Evolutionary conservation across 2,329 filamentous ascomycete species (phyloP).

Genomic region (Tolypocladium guangdongense): DNA sequence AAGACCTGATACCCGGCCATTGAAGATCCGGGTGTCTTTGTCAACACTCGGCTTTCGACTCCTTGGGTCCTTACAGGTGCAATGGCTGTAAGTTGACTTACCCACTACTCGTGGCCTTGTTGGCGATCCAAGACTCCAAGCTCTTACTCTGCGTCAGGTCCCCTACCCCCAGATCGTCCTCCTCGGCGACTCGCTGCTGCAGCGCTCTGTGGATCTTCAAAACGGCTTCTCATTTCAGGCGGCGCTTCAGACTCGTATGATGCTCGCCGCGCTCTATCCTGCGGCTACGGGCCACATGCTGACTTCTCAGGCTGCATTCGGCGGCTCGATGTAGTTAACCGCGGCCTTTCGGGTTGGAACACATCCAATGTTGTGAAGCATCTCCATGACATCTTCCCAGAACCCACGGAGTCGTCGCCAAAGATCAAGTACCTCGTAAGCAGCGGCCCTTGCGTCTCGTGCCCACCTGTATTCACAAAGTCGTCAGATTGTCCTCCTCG

Average conservation of each 20-base stretch:
- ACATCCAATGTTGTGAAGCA: slow-evolving; percentile 62
- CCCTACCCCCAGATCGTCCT: slow-evolving; percentile 67
- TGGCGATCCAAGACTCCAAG: not conserved
- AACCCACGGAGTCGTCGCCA: slow-evolving; percentile 43
- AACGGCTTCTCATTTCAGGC: slow-evolving; percentile 66
- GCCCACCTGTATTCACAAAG: slow-evolving; percentile 8
- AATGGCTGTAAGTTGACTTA: slow-evolving; percentile 11
- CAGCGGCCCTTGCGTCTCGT: not conserved
- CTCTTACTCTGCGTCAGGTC: slow-evolving; percentile 19
- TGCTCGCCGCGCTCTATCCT: not conserved
- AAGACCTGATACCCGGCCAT: not conserved
- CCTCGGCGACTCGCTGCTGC: slow-evolving; percentile 83
- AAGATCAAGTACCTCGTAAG: slow-evolving; percentile 58
- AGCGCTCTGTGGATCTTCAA: slow-evolving; percentile 49
- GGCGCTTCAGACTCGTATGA: slow-evolving; percentile 57
- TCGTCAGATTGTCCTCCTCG: slow-evolving; percentile 63
- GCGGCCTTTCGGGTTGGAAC: slow-evolving; percentile 80
- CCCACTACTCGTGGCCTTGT: not conserved
- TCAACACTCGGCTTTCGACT: not conserved
- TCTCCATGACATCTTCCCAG: slow-evolving; percentile 59
- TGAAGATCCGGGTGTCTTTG: not conserved
- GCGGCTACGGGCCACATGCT: not conserved
- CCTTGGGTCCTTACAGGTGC: not conserved
- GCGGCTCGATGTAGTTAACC: slow-evolving; percentile 75
- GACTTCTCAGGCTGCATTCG: slow-evolving; percentile 54